phyloP scores from a whole-genome alignment of 2,329 filamentous ascomycete species.

The Scopulariopsis brevicaulis region DNA sequence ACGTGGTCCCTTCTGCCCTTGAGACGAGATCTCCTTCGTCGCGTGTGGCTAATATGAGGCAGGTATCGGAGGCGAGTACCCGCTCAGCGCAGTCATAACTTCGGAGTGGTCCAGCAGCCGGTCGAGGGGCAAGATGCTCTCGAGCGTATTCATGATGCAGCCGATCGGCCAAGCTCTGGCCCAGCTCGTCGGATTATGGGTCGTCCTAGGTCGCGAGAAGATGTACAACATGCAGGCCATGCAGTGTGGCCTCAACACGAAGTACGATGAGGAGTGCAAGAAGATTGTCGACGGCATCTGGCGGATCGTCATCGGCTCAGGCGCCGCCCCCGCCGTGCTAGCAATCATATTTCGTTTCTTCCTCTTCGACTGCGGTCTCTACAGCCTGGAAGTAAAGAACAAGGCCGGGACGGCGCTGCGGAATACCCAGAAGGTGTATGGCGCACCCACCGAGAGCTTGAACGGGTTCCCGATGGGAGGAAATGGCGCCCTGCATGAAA shows the following conservation, averaged over 20 bases:
- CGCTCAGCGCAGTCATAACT: constrained; percentile 55
- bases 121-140: constrained; percentile 56
- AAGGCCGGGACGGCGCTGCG: constrained; percentile 46
- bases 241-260: constrained; percentile 34
- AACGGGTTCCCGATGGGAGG: constrained; percentile 11
- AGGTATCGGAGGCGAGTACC: constrained; percentile 59
- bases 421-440: constrained; percentile 49
- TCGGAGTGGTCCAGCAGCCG: constrained; percentile 53
- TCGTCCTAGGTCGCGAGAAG: constrained; percentile 32
- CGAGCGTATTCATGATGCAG: constrained; percentile 59
- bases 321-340: constrained; percentile 50
- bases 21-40: background rate
- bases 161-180: constrained; percentile 55
- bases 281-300: constrained; percentile 47
- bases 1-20: background rate
- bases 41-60: background rate
- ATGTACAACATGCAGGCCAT: constrained; percentile 27
- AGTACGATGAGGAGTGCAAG: constrained; percentile 32
- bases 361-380: constrained; percentile 54
- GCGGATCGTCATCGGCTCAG: constrained; percentile 56
- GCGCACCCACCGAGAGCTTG: constrained; percentile 19
- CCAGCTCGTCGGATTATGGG: constrained; percentile 47
- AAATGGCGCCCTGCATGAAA: constrained; percentile 14
- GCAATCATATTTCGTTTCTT: constrained; percentile 57
- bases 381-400: constrained; percentile 52